These are phyloP conservation scores for Aegilops tauschii DNA, from an alignment of 176 grass and related monocot species.

Conservation along the genomic window DNA sequence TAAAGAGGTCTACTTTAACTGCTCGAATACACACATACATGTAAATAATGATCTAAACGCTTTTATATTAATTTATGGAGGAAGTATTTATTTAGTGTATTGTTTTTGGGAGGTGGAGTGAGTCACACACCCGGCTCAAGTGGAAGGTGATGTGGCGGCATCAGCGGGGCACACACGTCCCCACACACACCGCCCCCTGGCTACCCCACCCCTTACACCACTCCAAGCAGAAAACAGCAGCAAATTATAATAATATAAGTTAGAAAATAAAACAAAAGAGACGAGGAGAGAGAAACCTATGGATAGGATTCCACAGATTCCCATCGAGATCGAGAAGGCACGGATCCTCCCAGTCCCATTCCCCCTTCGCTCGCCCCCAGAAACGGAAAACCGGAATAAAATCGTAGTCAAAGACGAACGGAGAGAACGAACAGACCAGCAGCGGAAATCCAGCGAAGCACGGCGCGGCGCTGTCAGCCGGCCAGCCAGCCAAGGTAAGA, in stretches of 20 bases:
- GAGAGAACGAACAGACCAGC: neutral
- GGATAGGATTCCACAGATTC: slow-evolving; percentile 14
- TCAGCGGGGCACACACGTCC: slow-evolving; percentile 13
- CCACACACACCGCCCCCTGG: slow-evolving; percentile 4
- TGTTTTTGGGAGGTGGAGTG: neutral
- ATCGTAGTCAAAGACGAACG: neutral
- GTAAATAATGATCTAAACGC: too few relatives aligned
- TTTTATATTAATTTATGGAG: too few relatives aligned
- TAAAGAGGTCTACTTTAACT: too few relatives aligned
- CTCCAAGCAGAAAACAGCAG: neutral
- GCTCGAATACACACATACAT: too few relatives aligned
- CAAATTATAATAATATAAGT: neutral
- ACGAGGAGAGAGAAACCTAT: neutral
- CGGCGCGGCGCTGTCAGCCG: slow-evolving; percentile 6
- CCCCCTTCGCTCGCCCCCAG: neutral
- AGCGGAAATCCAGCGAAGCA: neutral
- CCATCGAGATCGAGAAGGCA: neutral
- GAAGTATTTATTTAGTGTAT: too few relatives aligned
- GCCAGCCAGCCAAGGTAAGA: neutral
- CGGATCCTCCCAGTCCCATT: neutral
- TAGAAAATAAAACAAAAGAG: neutral
- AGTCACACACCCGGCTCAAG: neutral
- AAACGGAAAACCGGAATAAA: too few relatives aligned
- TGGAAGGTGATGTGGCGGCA: slow-evolving; percentile 18
- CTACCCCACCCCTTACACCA: neutral